Evolutionary conservation across 2,329 filamentous ascomycete species (phyloP), one percentile per base, ranked within the genome.

Genomic region (Colletotrichum abscissum): DNA sequence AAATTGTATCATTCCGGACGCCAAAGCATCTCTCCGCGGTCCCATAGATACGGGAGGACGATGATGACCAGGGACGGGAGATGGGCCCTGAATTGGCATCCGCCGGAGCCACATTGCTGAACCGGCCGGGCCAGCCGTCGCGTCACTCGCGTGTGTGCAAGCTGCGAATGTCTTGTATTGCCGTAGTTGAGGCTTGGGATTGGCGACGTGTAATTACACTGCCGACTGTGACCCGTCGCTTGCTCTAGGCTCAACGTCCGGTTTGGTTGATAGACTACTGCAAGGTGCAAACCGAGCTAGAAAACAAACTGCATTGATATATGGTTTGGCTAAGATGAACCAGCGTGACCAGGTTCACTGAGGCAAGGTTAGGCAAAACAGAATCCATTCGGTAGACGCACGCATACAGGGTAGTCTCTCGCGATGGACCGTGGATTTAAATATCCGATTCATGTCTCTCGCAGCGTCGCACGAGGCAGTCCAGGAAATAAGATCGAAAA

Each of bases 1-100:
- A 74, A 72, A 72, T 74, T 74, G 63, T 49, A 54, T 72, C 59
- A 26, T 54, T 64, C 56, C 63, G 72, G 68, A 38, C 67, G 30
- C 67, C 35, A 60, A 66, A 73, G 67, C 56, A 73, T 30, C 60
- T 58, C 67, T 73, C 67, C 71, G 55, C 49, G 67, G 67, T 72
- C 54, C 67, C 60, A 73, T 70, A 49, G 26, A 52, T 73, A 73
- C 71, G 67, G 67, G 56, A 70, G 35, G 33, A 38, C 67, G 67
- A 49, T 33, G 67, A 19, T 46, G 33, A 64, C 70, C 46, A 55
- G 66, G 66, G 59, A 52, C 70, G 67, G 70, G 46, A 58, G n/a
- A 73, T 49, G 67, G 55, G 60, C 22, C 67, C 71, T 62, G 33
- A 71, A 65, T 71, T 52, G 67, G 67, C 46, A 62, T 52, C 55